phyloP scores from a whole-genome alignment of 176 grass and related monocot species.

The Hsuehochloa calcarea region DNA sequence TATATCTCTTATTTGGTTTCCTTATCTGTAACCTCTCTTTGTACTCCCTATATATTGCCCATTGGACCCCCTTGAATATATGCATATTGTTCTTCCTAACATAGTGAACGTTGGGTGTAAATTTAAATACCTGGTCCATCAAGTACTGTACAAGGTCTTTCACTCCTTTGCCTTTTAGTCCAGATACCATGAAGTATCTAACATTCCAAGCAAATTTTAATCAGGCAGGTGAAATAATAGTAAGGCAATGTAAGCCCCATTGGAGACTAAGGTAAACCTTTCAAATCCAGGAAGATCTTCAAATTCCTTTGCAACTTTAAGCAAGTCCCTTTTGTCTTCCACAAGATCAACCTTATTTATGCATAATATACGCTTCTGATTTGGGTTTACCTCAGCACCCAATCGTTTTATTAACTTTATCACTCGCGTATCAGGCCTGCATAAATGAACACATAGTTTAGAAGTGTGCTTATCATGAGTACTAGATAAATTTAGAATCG shows the following conservation, averaged over 20 bases:
- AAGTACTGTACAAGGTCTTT: constrained; percentile 90
- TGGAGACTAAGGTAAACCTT: constrained; percentile 36
- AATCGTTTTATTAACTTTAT: constrained; percentile 80
- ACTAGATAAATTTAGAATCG: constrained; percentile 1
- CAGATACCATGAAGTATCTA: constrained; percentile 98
- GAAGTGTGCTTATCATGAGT: not conserved
- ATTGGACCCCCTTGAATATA: too few species aligned
- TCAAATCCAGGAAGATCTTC: constrained; percentile 94
- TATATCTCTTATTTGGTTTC: too few species aligned
- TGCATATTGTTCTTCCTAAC: too few species aligned
- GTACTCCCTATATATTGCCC: too few species aligned
- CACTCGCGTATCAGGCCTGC: constrained; percentile 78
- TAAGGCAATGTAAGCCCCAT: not conserved
- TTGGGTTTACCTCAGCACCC: constrained; percentile 61
- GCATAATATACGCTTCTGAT: constrained; percentile 90
- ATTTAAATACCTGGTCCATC: constrained; percentile 71
- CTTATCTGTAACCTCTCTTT: too few species aligned
- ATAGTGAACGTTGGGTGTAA: not conserved
- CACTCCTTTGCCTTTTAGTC: constrained; percentile 85
- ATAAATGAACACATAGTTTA: constrained; percentile 40
- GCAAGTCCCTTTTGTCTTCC: constrained; percentile 75
- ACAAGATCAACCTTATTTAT: constrained; percentile 97
- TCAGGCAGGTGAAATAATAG: constrained; percentile 36
- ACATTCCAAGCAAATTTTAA: constrained; percentile 2
- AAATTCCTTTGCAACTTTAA: constrained; percentile 94